Percentiles rank a stretch among this genome's conserved stretches.
Evolutionary conservation across 179 eudicot genomes (phyloP).

Genomic region (Pouteria campechiana): DNA sequence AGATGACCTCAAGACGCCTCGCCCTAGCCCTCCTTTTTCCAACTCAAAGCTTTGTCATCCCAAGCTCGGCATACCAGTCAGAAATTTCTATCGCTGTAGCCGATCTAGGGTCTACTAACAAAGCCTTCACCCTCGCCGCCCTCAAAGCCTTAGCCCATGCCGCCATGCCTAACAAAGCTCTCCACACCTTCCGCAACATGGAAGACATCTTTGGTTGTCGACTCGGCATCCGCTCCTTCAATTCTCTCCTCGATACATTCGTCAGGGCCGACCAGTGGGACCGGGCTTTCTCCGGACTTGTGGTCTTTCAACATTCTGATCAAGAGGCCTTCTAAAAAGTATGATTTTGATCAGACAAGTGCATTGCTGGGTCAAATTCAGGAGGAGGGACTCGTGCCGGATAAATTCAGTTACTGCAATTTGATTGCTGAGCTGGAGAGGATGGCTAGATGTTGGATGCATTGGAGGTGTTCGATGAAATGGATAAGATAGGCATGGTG

Average conservation of each 20-base stretch:
- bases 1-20: too few species aligned
- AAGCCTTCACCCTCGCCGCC: too few species aligned
- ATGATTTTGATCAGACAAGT: slow-evolving; percentile 29
- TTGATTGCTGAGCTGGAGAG: slow-evolving; percentile 49
- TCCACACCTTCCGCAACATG: slow-evolving; percentile 49
- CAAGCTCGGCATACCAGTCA: too few species aligned
- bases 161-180: slow-evolving; percentile 49
- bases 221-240: slow-evolving; percentile 59
- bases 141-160: too few species aligned
- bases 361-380: slow-evolving; percentile 46
- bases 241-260: slow-evolving; percentile 56
- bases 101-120: too few species aligned
- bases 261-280: slow-evolving; percentile 32
- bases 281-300: slow-evolving; percentile 48
- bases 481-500: slow-evolving; percentile 44
- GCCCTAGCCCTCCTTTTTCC: too few species aligned
- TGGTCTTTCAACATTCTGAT: slow-evolving; percentile 61
- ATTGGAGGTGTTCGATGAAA: slow-evolving; percentile 60
- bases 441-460: slow-evolving; percentile 34
- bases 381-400: slow-evolving; percentile 36
- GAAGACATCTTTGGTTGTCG: slow-evolving; percentile 54
- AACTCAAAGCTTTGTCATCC: too few species aligned
- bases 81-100: too few species aligned
- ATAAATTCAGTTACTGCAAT: slow-evolving; percentile 56
- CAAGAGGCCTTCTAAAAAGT: slow-evolving; percentile 50